Conservation (phyloP, 2,329 filamentous ascomycete species). For the Albifimbria verrucaria region DNA sequence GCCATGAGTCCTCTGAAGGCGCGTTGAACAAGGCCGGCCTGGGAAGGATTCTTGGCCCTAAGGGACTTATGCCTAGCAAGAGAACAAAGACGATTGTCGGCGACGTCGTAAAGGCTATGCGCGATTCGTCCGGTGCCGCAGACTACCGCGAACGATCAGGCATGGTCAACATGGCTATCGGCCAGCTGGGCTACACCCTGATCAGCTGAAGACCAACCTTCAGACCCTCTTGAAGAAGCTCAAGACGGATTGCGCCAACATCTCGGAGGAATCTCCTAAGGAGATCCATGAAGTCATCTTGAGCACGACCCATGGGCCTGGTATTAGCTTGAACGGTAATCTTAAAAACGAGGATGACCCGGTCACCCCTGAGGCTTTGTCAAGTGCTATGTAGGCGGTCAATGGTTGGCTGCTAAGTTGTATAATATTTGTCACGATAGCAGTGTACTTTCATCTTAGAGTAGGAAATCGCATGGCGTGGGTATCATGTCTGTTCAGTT, state of each 20-base stretch:
- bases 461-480: slow-evolving; percentile 22
- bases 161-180: slow-evolving; percentile 84
- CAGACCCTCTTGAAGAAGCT: slow-evolving; percentile 71
- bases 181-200: slow-evolving; percentile 83
- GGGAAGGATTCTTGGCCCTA: slow-evolving; percentile 79
- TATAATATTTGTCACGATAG: slow-evolving; percentile 33
- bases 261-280: slow-evolving; percentile 54
- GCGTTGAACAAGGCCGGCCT: slow-evolving; percentile 79
- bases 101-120: slow-evolving; percentile 71
- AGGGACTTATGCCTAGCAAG: slow-evolving; percentile 85
- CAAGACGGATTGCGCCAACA: slow-evolving; percentile 72
- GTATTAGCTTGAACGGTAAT: slow-evolving; percentile 80
- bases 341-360: slow-evolving; percentile 62
- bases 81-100: slow-evolving; percentile 88
- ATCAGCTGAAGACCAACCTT: slow-evolving; percentile 82
- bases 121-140: slow-evolving; percentile 77
- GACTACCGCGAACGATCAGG: slow-evolving; percentile 85
- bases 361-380: slow-evolving; percentile 50
- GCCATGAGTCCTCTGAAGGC: slow-evolving; percentile 72
- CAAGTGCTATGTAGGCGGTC: slow-evolving; percentile 52
- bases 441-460: slow-evolving; percentile 19
- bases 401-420: slow-evolving; percentile 18
- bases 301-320: slow-evolving; percentile 83
- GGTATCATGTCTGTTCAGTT: slow-evolving; percentile 17
- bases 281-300: slow-evolving; percentile 64